phyloP scores from a whole-genome alignment of 169 alveolate species.

The Babesia caballi region DNA sequence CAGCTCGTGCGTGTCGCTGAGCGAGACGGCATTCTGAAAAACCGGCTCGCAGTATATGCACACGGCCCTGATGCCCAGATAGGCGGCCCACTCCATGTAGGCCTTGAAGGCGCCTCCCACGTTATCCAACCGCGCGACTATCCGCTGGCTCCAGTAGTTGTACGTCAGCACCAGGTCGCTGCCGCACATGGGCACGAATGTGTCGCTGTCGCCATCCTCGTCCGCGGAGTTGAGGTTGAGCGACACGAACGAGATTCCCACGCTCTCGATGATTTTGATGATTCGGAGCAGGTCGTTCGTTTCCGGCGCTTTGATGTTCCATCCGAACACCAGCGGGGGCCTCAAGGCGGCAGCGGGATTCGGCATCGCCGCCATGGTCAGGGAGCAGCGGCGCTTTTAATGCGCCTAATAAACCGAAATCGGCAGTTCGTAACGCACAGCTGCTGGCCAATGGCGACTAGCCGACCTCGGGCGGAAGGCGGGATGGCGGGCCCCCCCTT shows the following conservation, averaged over 20 bases:
- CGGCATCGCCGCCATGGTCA: neutral
- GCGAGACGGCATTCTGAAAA: neutral
- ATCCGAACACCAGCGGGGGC: constrained; percentile 56
- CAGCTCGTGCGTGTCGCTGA: constrained; percentile 14
- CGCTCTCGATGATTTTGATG: constrained; percentile 37
- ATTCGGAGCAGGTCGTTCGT: constrained; percentile 31
- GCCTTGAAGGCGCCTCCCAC: constrained; percentile 24
- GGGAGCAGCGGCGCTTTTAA: too few species aligned
- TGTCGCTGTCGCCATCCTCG: neutral
- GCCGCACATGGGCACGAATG: constrained; percentile 55
- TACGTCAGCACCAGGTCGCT: constrained; percentile 58
- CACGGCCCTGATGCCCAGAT: constrained; percentile 39
- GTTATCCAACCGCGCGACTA: constrained; percentile 34
- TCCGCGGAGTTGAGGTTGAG: constrained; percentile 40
- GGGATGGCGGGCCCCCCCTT: too few species aligned
- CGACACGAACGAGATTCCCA: constrained; percentile 47
- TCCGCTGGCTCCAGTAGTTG: constrained; percentile 59
- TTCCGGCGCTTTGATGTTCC: constrained; percentile 16
- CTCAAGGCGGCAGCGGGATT: constrained; percentile 17
- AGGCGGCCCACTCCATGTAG: constrained; percentile 52
- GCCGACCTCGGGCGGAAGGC: too few species aligned
- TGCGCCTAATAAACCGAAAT: too few species aligned
- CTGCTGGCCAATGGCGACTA: too few species aligned
- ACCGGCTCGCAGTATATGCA: constrained; percentile 14
- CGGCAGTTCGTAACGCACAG: too few species aligned